Percentiles rank a stretch among this genome's conserved stretches.
phyloP scores from a whole-genome alignment of 495 filamentous ascomycete genomes.

The Xylaria cubensis region DNA sequence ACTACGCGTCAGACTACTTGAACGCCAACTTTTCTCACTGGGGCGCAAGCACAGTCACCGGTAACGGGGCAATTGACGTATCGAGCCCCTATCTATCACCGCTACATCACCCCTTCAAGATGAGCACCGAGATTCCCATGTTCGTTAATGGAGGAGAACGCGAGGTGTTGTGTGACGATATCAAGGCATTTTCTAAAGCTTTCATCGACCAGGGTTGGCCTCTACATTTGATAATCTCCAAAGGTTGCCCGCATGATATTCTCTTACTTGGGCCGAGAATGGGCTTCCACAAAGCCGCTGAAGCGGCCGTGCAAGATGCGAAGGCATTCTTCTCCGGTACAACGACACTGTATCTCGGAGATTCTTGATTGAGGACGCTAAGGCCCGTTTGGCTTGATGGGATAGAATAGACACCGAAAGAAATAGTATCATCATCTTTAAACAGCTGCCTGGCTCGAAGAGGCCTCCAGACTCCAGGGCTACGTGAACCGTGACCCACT shows the following conservation, averaged over 20 bases:
- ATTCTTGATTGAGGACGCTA: neutral
- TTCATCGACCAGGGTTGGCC: conserved; percentile 30
- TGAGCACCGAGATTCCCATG: conserved; percentile 6
- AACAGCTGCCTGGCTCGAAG: neutral
- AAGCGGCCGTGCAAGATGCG: conserved; percentile 29
- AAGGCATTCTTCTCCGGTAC: conserved; percentile 14
- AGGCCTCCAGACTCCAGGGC: neutral
- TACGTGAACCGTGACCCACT: neutral
- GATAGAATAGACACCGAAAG: neutral
- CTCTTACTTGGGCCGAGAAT: conserved; percentile 34
- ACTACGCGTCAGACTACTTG: conserved; percentile 21
- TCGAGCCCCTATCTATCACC: conserved; percentile 20
- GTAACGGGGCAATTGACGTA: conserved; percentile 17
- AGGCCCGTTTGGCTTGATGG: neutral
- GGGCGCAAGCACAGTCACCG: conserved; percentile 4
- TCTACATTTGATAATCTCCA: conserved; percentile 28
- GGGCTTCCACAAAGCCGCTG: conserved; percentile 35
- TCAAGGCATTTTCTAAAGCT: conserved; percentile 22
- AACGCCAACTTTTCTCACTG: conserved; percentile 15
- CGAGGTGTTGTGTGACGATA: conserved; percentile 28
- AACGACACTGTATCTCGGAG: conserved; percentile 4
- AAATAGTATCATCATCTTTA: neutral
- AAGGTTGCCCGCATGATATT: conserved; percentile 37
- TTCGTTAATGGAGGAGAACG: conserved; percentile 10
- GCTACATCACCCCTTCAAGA: conserved; percentile 14